Percentiles rank a stretch among this genome's conserved stretches.
Evolutionary conservation across 768 basidiomycete species (phyloP).

Genomic region (Leccinum pellstonianum): DNA sequence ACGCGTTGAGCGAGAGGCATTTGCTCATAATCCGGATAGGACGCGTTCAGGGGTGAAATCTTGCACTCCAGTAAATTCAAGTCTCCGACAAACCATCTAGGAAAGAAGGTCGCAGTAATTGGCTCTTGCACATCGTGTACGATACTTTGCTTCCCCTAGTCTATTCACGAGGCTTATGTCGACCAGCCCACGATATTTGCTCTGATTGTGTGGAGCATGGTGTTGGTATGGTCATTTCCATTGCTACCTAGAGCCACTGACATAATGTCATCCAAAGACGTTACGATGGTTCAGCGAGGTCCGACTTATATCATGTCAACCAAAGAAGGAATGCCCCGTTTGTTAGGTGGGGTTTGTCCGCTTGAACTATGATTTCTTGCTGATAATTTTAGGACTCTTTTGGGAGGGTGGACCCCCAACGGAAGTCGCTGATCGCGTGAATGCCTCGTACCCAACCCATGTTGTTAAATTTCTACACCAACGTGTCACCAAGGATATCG

Average conservation of each 20-base stretch:
- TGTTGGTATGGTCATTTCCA: slow-evolving; percentile 36
- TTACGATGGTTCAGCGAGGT: slow-evolving; percentile 50
- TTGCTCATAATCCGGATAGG: slow-evolving; percentile 31
- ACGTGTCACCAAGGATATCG: slow-evolving; percentile 43
- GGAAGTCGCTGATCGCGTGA: slow-evolving; percentile 55
- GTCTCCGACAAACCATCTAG: slow-evolving; percentile 52
- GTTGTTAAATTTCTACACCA: slow-evolving; percentile 33
- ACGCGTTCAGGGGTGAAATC: slow-evolving; percentile 60
- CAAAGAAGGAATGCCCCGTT: slow-evolving; percentile 37
- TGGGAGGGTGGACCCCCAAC: slow-evolving; percentile 45
- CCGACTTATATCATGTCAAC: slow-evolving; percentile 54
- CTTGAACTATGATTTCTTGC: slow-evolving; percentile 16
- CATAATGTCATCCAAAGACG: slow-evolving; percentile 29
- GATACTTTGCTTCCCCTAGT: slow-evolving; percentile 21
- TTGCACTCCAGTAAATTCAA: slow-evolving; percentile 60
- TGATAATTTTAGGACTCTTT: slow-evolving; percentile 32
- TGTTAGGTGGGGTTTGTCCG: slow-evolving; percentile 11
- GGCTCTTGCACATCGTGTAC: slow-evolving; percentile 63
- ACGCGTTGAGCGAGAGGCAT: background rate
- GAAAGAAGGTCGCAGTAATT: slow-evolving; percentile 71
- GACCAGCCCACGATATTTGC: slow-evolving; percentile 47
- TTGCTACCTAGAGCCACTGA: background rate
- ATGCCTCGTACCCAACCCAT: slow-evolving; percentile 43
- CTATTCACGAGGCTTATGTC: background rate
- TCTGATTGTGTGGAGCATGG: slow-evolving; percentile 45